Evolutionary conservation across 805 yeast genomes (phyloP), one percentile per base, ranked within the genome.

Genomic region (Suhomyces xylopsoci): DNA sequence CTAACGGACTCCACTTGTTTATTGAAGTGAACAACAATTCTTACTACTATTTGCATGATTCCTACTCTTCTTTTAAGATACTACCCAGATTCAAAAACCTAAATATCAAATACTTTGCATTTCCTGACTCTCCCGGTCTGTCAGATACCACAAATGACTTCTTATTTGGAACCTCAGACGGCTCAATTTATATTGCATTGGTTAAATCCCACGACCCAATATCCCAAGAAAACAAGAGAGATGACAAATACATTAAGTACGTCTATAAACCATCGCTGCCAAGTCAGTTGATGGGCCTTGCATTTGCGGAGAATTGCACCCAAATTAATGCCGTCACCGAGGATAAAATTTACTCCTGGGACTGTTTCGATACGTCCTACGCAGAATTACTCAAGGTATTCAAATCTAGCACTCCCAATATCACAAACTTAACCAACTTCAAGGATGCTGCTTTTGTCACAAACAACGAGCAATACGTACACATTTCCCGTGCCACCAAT

Each of bases 1-100:
- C 75, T 3, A 65, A 63, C 50, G 80, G 79, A 2, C 46, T 48
- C 3, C 74, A 69, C 51, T 63, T 75, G 46, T 55, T 74, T 14
- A 52, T 66, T 10, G 76, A 71, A 49, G 51, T 65, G 7, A 64
- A 62, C 46, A 42, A 56, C 15, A 51, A 58, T 4, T 55, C 49
- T 7, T 64, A 69, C 53, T 72, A 58, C 56, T 70, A 73, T 51
- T 57, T 74, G 43, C 69, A 73, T 54, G 60, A 61, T 17, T 54
- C 65, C 0, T 72, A 73, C 53, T 56, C 58, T 3, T 60, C 58
- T 15, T 71, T 74, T 54, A 75, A 74, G 50, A 54, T 62, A 7
- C 61, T 75, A 26, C 64, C 71, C 2, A 60, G 67, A 45, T 63
- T 69, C 46, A 74, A 71, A 50, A 66, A 67, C 12, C 44, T 73